Evolutionary conservation across 1,284 basidiomycete species (phyloP), one percentile per base, ranked within the genome.

Genomic region (Fomitopsis palustris): DNA sequence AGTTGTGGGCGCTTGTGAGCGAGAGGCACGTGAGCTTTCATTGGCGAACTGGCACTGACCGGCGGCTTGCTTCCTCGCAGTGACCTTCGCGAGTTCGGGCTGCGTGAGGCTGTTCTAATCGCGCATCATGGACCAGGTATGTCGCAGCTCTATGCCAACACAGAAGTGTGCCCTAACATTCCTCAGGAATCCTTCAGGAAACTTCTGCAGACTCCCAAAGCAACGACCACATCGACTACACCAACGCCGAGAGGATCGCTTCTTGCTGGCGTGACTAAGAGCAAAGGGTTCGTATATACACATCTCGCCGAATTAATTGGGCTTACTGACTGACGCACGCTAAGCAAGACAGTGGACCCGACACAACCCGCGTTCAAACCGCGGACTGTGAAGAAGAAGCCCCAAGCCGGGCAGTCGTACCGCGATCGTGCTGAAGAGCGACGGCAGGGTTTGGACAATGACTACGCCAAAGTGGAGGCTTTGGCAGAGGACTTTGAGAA

Each of bases 401-500:
- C 53, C 6, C 33, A 52, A 17, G n/a, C n/a, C 59, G 83, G 82
- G 16, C 69, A 72, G 9, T 79, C 75, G 60, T 92, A 91, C 65
- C 81, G 88, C 33, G 84, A 92, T 70, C 81, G 88, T 55, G 90
- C 90, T 17, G 75, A 82, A 9, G 89, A 92, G 68, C 78, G 90
- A 53, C 77, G 90, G 45, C 72, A 71, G 6, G 87, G 87, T 1
- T 74, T 76, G 43, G 83, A 78, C 21, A 85, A 85, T 64, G 89
- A 92, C 64, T 90, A 84, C 47, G 42, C 33, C 51, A 68, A 94
- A 85, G 86, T 92, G 29, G 92, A 94, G 72, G 84, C 89, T 17
- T 75, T 95, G 2, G 76, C 93, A 1, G 86, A 90, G 58, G 90
- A 93, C 57, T 94, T 95, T 64, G 87, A 95, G 72, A 81, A 80